Conservation (phyloP, 225 moss, liverwort and hornwort genomes). For the Marchantia polymorpha region DNA sequence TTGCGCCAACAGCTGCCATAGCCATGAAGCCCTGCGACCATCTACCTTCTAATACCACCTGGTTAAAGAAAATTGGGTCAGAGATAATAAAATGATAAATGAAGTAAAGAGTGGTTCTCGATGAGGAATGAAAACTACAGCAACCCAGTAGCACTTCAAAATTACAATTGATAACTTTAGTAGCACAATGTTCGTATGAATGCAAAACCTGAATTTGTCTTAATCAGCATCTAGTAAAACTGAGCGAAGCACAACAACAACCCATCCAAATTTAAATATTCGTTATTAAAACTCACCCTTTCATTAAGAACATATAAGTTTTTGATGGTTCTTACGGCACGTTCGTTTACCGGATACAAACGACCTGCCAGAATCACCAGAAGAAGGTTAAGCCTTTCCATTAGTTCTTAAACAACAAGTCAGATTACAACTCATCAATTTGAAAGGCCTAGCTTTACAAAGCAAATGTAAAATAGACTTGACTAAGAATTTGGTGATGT, state of each 20-base stretch:
- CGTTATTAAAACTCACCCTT: conserved; percentile 42
- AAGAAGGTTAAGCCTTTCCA: not conserved
- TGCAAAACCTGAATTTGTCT: no score
- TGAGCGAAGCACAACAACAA: not conserved
- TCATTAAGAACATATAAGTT: conserved; percentile 89
- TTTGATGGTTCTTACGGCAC: conserved; percentile 77
- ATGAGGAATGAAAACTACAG: no score
- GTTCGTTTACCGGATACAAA: conserved; percentile 84
- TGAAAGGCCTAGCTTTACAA: not conserved
- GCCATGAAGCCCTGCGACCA: conserved; percentile 98
- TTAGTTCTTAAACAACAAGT: not conserved
- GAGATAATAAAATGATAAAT: no score
- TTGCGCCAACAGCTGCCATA: conserved; percentile 92
- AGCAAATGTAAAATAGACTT: not conserved
- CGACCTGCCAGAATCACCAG: conserved; percentile 33
- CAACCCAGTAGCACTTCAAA: no score
- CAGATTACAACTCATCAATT: not conserved
- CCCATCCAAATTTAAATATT: not conserved
- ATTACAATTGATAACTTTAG: no score
- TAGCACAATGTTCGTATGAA: not conserved
- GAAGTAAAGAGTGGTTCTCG: not conserved
- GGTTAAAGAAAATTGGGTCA: not conserved
- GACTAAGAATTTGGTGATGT: not conserved
- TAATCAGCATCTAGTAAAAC: not conserved
- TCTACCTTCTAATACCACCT: conserved; percentile 81